Base-by-base conservation (phyloP, 495 filamentous ascomycete species). In the Penicillium canescens region DNA sequence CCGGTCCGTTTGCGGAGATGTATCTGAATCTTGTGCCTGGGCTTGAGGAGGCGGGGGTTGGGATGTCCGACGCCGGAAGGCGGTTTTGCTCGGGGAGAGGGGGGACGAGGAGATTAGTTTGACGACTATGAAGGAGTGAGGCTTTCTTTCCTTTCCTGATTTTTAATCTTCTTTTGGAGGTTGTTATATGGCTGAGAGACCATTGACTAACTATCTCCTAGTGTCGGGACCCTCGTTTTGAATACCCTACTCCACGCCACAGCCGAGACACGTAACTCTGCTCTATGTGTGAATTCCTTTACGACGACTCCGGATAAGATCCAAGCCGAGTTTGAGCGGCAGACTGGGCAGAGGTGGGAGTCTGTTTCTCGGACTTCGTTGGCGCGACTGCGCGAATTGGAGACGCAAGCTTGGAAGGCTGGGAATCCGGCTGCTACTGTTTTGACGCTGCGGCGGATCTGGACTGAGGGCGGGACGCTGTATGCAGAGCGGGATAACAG, bases 231-330 rank as follows among this genome's bases (percentile, higher is more conserved):
- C 42, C 78, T 87, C n/a, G 78, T 88, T 26, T 75, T 81, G 6
- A 77, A 78, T 11, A 76, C 85, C 6, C 68, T 90, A 10, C 75
- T 72, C 14, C 76, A 84, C 40, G 80, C 84, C 16, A 50, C 52
- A 34, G 63, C 78, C 18, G 73, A 68, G 10, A 73, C 80, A 0
- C 69, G 75, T 12, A 80, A 80, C 41, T 78, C 80, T 44, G 78
- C 80, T 2, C 70, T 91, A 24, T 84, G 80, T 45, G 81, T 91
- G 5, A 88, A 89, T 56, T 88, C 86, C 1, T 91, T 89, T 59
- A 84, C 83, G 4, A 77, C 82, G 4, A 87, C 81, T 0, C 85
- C 85, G 0, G 73, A 76, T 6, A 65, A 82, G 41, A 86, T 91
- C 21, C 52, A 86, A 33, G 73, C 75, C 21, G 85, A 89, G 61